Evolutionary conservation across 495 filamentous ascomycete species (phyloP).

Genomic region (Saxophila tyrrhenica): DNA sequence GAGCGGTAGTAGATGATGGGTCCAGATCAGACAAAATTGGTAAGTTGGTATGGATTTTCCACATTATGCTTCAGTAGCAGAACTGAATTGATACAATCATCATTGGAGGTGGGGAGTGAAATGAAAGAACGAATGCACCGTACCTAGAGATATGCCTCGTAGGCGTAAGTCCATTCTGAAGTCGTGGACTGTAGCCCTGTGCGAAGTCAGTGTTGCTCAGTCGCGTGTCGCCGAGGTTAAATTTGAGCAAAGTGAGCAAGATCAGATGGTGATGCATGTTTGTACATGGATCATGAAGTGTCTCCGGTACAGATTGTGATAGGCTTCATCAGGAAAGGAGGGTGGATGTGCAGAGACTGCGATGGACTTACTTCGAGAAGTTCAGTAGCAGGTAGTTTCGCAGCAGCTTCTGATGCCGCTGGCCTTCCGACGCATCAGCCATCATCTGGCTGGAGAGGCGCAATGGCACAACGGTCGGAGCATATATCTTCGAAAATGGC

Average conservation of each 20-base stretch:
- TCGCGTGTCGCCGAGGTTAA: not conserved
- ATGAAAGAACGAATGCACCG: not conserved
- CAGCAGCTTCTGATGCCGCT: not conserved
- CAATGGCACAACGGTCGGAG: too few species aligned
- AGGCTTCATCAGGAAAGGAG: constrained; percentile 45
- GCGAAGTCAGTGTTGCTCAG: too few species aligned
- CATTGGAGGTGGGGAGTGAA: constrained; percentile 18
- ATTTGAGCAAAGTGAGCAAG: not conserved
- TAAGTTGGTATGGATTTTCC: constrained; percentile 32
- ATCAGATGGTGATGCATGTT: constrained; percentile 99
- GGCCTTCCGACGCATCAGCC: not conserved
- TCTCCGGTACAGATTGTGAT: constrained; percentile 56
- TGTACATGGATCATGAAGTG: constrained; percentile 79
- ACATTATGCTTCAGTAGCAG: constrained; percentile 36
- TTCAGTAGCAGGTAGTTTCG: too few species aligned
- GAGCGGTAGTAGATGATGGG: not conserved
- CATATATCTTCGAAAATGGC: too few species aligned
- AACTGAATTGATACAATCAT: constrained; percentile 37
- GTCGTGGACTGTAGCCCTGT: too few species aligned
- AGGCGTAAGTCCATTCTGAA: too few species aligned
- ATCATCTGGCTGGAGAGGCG: not conserved
- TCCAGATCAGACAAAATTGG: constrained; percentile 26
- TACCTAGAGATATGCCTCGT: not conserved
- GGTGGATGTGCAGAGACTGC: not conserved
- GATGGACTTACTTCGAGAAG: constrained; percentile 2